A percentile compares a stretch with the other conserved stretches of the same genome.
phyloP scores from a whole-genome alignment of 2,329 filamentous ascomycete species.

The Colletotrichum graminicola region DNA sequence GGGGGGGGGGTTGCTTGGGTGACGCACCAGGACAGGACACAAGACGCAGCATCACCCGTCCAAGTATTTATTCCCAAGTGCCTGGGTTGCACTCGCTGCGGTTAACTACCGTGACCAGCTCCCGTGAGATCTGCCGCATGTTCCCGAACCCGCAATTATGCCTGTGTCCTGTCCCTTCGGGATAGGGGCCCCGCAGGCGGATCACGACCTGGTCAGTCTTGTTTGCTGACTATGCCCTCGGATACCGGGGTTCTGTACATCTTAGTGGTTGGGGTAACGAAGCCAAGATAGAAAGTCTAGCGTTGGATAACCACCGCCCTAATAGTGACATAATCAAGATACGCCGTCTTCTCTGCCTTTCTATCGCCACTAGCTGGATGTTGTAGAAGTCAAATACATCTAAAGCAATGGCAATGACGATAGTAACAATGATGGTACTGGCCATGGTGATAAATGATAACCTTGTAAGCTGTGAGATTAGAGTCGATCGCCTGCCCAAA shows the following conservation, averaged over 20 bases:
- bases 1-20: background rate
- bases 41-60: background rate
- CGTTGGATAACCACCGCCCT: no score
- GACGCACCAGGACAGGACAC: background rate
- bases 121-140: constrained; percentile 11
- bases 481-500: constrained; percentile 23
- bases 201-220: constrained; percentile 20
- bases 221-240: background rate
- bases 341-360: no score
- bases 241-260: background rate
- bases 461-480: background rate
- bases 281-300: no score
- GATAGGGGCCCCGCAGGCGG: background rate
- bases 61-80: background rate
- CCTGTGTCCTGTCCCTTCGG: constrained; percentile 1
- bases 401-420: no score
- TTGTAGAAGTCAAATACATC: no score
- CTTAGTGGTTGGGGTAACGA: no score
- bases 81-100: background rate
- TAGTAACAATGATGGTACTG: no score
- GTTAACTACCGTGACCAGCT: constrained; percentile 25
- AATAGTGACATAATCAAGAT: no score
- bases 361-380: no score
- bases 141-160: constrained; percentile 10
- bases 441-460: background rate